Conservation (phyloP, 805 yeast species). For the Candida pseudoglaebosa region DNA sequence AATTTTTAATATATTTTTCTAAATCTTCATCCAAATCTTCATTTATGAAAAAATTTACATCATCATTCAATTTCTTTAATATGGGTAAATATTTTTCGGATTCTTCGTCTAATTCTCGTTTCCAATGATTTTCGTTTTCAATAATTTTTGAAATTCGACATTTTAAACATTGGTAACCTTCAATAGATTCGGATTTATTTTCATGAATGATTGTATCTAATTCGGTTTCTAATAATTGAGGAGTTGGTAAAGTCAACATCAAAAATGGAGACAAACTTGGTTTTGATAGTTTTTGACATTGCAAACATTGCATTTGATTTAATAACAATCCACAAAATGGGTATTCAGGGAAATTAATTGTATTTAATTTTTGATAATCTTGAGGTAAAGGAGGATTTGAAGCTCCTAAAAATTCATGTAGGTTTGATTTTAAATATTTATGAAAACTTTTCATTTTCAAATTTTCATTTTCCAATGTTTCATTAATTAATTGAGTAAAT, state of each 20-base stretch:
- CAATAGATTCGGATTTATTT: conserved; percentile 63
- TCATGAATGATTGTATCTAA: conserved; percentile 53
- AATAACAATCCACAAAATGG: conserved; percentile 70
- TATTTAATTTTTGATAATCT: conserved; percentile 10
- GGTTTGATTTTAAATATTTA: conserved; percentile 9
- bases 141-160: conserved; percentile 49
- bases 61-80: conserved; percentile 31
- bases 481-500: conserved; percentile 73
- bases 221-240: conserved; percentile 45
- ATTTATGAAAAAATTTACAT: conserved; percentile 48
- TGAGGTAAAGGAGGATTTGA: conserved; percentile 8
- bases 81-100: conserved; percentile 19
- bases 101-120: conserved; percentile 18
- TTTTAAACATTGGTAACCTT: conserved; percentile 73
- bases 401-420: conserved; percentile 6
- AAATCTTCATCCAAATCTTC: conserved; percentile 58
- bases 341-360: conserved; percentile 49
- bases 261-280: conserved; percentile 58
- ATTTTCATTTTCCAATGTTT: conserved; percentile 70
- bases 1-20: conserved; percentile 44
- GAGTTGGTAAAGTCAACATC: conserved; percentile 73
- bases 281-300: conserved; percentile 60
- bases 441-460: conserved; percentile 34
- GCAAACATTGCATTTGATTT: conserved; percentile 65
- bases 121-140: conserved; percentile 22